phyloP scores from a whole-genome alignment of 2,329 filamentous ascomycete genomes.

The Fragosphaeria purpurea region DNA sequence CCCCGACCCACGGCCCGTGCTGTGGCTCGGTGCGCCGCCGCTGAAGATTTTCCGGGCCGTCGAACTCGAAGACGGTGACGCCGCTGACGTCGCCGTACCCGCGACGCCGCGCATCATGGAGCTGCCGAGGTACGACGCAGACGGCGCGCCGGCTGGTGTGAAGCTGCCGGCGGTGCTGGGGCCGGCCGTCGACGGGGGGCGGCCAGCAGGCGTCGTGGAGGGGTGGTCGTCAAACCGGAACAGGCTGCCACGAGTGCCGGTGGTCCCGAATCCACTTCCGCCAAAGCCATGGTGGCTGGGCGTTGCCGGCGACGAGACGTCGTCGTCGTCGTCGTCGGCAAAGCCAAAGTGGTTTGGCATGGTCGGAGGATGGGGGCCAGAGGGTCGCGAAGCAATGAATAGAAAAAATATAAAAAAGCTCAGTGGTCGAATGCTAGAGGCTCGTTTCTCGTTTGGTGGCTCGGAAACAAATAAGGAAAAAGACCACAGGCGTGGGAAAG shows the following conservation, averaged over 20 bases:
- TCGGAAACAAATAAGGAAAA: no score
- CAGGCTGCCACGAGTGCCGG: conserved; percentile 15
- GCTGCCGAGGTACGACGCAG: conserved; percentile 44
- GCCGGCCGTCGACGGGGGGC: conserved; percentile 37
- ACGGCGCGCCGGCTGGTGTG: conserved; percentile 46
- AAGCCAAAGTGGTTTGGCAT: conserved; percentile 14
- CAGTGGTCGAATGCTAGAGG: no score
- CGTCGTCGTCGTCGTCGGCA: conserved; percentile 13
- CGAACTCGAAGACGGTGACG: neutral
- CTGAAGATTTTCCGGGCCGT: conserved; percentile 9
- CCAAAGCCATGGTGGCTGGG: conserved; percentile 1
- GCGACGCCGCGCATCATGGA: conserved; percentile 36
- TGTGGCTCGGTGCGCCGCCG: neutral
- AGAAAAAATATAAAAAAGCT: neutral
- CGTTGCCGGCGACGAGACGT: conserved; percentile 10
- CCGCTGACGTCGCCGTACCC: neutral
- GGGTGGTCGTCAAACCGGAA: conserved; percentile 33
- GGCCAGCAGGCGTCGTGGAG: conserved; percentile 43
- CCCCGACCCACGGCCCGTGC: neutral
- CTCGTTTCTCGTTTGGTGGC: no score
- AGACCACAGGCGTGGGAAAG: no score
- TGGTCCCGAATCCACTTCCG: no score
- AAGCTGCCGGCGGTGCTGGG: conserved; percentile 30
- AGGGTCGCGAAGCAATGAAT: neutral
- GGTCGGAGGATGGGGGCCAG: neutral